These are phyloP conservation scores for Mycena indigotica DNA, from an alignment of 768 basidiomycete genomes.

Conservation along the genomic window DNA sequence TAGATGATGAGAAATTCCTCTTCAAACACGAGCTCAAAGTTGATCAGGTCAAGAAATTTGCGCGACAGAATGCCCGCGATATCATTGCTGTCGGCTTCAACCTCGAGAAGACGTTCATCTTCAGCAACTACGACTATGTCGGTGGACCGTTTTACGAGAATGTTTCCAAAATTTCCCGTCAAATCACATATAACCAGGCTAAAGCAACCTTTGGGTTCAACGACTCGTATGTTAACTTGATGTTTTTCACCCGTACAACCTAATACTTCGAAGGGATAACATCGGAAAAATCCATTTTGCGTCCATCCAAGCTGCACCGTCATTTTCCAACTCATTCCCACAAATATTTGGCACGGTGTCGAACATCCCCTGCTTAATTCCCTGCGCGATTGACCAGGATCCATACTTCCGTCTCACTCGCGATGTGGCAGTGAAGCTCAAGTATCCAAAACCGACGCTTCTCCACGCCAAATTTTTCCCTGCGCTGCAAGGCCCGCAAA, in stretches of 20 bases:
- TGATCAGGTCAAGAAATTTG: constrained; percentile 83
- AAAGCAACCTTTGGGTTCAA: constrained; percentile 96
- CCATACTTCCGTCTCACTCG: constrained; percentile 98
- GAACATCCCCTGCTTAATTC: constrained; percentile 91
- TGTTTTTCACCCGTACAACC: not conserved
- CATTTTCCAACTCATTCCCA: constrained; percentile 98
- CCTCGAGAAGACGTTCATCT: constrained; percentile 92
- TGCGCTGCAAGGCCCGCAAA: constrained; percentile 95
- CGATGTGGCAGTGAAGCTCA: constrained; percentile 91
- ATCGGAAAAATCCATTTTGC: constrained; percentile 98
- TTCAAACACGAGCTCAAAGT: constrained; percentile 94
- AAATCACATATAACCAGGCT: constrained; percentile 91
- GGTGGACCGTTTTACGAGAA: constrained; percentile 95
- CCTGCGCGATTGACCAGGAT: constrained; percentile 98
- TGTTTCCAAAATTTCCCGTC: constrained; percentile 87
- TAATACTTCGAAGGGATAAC: constrained; percentile 70
- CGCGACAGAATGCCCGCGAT: constrained; percentile 86
- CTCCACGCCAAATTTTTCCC: constrained; percentile 98
- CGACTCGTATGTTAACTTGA: constrained; percentile 76
- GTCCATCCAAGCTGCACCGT: constrained; percentile 91
- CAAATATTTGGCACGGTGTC: constrained; percentile 87
- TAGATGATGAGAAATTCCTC: constrained; percentile 98
- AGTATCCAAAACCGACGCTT: constrained; percentile 92
- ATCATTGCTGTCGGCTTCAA: constrained; percentile 97
- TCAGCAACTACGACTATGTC: constrained; percentile 88